These are phyloP conservation scores for Tetrapisispora namnaoensis DNA, from an alignment of 805 yeast species.

Conservation along the genomic window DNA sequence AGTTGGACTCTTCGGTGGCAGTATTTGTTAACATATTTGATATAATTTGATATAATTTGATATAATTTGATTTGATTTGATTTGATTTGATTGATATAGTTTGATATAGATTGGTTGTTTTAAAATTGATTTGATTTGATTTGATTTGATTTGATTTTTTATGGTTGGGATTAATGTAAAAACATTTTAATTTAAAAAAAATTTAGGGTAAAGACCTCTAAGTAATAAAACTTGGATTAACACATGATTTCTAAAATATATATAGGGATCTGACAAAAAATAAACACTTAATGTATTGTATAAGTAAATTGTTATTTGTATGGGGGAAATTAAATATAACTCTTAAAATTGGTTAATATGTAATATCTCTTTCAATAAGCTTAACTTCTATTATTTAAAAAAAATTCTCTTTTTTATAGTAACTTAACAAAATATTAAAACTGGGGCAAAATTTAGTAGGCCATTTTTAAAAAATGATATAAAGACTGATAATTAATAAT, in stretches of 20 bases:
- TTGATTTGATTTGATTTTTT: background rate
- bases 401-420: background rate
- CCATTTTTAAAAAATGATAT: conserved; percentile 12
- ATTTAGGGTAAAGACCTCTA: background rate
- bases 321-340: background rate
- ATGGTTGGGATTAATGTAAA: background rate
- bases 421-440: background rate
- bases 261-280: background rate
- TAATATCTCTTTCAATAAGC: background rate
- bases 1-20: background rate
- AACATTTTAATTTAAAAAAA: conserved; percentile 1
- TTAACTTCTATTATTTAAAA: too few species aligned
- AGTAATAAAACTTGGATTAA: background rate
- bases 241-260: conserved; percentile 1
- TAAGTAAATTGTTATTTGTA: background rate
- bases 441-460: conserved; percentile 14
- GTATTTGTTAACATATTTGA: background rate
- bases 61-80: background rate
- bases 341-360: background rate
- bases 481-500: background rate
- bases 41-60: too few species aligned
- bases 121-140: conserved; percentile 1
- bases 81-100: background rate
- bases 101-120: too few species aligned
- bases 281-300: background rate